Base-by-base conservation (phyloP, 768 basidiomycete species). In the Termitomyces bulborhizus region DNA sequence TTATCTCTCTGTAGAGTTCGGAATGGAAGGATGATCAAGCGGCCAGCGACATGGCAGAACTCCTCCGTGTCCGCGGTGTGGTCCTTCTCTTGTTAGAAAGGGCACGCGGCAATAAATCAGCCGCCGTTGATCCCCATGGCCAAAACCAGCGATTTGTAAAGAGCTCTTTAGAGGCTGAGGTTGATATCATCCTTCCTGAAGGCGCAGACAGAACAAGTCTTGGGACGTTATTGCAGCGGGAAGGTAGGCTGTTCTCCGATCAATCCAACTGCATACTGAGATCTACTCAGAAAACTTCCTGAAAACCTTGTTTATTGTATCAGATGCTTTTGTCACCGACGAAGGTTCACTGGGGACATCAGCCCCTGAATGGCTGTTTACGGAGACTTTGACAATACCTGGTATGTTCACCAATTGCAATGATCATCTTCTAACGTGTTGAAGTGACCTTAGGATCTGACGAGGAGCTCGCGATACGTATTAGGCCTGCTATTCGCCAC, bases 261-360 rank as follows among this genome's bases (percentile, higher is more conserved):
- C 45, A 7, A 18, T 41, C 46, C 36, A 21, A 36, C 18, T 18
- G 32, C n/a, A 27, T 24, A 31, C 31, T 37, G 50, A 6, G 49
- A 41, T 18, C 34, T 37, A 16, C 18, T n/a, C 62, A 91, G 92
- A 80, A 64, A 63, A 69, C 16, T 77, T 83, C 55, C 69, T 95
- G 26, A 84, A 83, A 63, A 85, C 82, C 0, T 73, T 96, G 5
- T 93, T 92, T 69, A 89, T 90, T 51, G 87, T 91, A 1, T 94
- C 93, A 1, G 78, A 89, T 52, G 88, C 80, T 13, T 71, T 69
- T 6, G 55, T 93, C 7, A 69, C 68, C 0, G 76, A 82, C 50
- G 71, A 78, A 61, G 73, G 70, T 1, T 76, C 76, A 11, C 57
- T 74, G 16, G 71, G 73, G 2, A 67, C 73, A 2, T 52, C 61